Evolutionary conservation across 805 yeast species (phyloP).

Genomic region (Barnettozyma pratensis): DNA sequence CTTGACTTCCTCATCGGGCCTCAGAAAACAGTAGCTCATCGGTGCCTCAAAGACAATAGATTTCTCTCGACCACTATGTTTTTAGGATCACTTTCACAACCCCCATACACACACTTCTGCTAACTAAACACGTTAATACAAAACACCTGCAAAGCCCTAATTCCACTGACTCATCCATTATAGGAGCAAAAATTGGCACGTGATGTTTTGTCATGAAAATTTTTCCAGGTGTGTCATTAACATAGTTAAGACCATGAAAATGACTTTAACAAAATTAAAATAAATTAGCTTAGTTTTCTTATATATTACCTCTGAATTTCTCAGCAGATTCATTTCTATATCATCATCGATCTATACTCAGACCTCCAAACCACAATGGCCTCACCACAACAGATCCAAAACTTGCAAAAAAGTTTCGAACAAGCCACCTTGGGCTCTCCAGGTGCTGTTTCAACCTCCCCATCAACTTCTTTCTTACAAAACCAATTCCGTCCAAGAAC

Average conservation of each 20-base stretch:
- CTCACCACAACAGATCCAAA: constrained; percentile 60
- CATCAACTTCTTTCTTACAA: constrained; percentile 62
- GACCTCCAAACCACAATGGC: constrained; percentile 38
- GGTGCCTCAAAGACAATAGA: too few relatives aligned
- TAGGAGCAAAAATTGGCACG: constrained; percentile 1
- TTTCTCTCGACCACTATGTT: too few relatives aligned
- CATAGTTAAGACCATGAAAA: background rate
- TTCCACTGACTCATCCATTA: background rate
- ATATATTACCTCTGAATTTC: background rate
- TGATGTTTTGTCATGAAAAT: constrained; percentile 6
- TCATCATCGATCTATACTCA: too few relatives aligned
- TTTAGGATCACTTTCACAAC: too few relatives aligned
- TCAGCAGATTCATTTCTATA: too few relatives aligned
- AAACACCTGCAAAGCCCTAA: too few relatives aligned
- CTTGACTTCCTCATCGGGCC: too few relatives aligned
- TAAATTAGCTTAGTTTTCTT: background rate
- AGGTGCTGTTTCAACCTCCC: constrained; percentile 78
- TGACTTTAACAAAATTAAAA: background rate
- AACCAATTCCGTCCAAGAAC: constrained; percentile 39
- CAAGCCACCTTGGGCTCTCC: constrained; percentile 53
- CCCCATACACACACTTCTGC: too few relatives aligned
- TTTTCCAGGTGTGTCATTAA: background rate
- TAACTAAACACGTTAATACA: too few relatives aligned
- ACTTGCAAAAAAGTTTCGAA: constrained; percentile 50
- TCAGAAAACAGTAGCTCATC: too few relatives aligned